Percentiles rank a stretch among this genome's conserved stretches.
Evolutionary conservation across 2,329 filamentous ascomycete species (phyloP).

Genomic region (Elsinoe ampelina): DNA sequence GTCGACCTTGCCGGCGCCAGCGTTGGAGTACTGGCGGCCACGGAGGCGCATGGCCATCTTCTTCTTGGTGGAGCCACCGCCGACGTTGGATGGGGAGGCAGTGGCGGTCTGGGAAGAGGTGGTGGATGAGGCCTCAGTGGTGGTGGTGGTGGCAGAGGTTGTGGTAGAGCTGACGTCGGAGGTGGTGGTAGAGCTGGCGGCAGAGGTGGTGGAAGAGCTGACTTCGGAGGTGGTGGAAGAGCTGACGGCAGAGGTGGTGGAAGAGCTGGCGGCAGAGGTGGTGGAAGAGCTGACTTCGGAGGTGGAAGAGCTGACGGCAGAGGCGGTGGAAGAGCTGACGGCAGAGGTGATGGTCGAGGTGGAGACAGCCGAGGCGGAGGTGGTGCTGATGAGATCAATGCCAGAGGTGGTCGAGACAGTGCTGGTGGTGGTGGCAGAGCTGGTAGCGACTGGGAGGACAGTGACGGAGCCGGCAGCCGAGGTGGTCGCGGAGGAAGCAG

Average conservation of each 20-base stretch:
- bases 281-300: too few species aligned
- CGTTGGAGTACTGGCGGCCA: slow-evolving; percentile 9
- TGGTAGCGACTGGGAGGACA: background rate
- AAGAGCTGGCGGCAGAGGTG: background rate
- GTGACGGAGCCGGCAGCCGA: background rate
- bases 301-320: background rate
- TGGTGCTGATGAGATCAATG: background rate
- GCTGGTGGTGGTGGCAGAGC: background rate
- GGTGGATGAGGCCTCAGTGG: background rate
- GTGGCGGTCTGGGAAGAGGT: background rate
- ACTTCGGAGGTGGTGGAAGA: background rate
- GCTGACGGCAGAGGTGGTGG: background rate
- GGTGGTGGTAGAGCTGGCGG: background rate
- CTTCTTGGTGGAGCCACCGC: background rate
- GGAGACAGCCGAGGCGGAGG: background rate
- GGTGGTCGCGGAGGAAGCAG: background rate
- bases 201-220: too few species aligned
- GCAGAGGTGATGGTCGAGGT: background rate
- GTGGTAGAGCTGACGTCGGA: background rate
- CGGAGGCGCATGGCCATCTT: background rate
- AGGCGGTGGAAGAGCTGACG: background rate
- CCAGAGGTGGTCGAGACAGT: background rate
- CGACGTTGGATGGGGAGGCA: background rate
- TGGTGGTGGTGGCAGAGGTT: background rate
- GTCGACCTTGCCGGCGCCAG: background rate